Base-by-base conservation (phyloP, 495 filamentous ascomycete species). In the Podospora pseudocomata region DNA sequence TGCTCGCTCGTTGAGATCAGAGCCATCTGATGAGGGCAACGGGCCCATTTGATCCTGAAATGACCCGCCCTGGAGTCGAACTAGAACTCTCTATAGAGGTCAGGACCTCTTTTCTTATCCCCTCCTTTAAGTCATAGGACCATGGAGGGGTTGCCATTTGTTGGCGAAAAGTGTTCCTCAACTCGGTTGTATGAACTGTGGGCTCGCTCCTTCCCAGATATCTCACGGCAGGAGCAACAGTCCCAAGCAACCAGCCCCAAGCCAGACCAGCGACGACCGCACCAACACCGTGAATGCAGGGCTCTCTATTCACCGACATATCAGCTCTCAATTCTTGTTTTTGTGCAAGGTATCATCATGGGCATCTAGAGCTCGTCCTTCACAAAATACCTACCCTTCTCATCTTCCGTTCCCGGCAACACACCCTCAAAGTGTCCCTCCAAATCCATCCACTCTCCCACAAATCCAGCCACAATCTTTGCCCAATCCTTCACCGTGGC, bases 361-460 rank as follows among this genome's bases (percentile, higher is more conserved):
- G 39, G 39, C 7, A 49, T 11, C 39, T 69, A 77, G 0, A 77
- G 58, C 68, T 76, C 75, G 0, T 73, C 70, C 65, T 69, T 76
- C 57, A 70, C 71, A 5, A 23, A 30, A 23, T 67, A 28, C 19
- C 18, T 63, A 23, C 60, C 44, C 34, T 54, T 61, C 4, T 20
- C 16, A 23, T 39, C 56, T 0, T 30, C 23, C 26, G 60, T 39
- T 27, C 11, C 63, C 11, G 23, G 56, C 11, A 20, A 44, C 4
- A 71, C 67, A 19, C 73, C 71, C 26, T 74, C 73, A 34, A 94
- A 80, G 62, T 85, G 88, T 2, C 88, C 90, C 67, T 95, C 93
- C 69, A 97, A 74, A 66, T 96, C 95, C 88, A 99, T 87, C 92
- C 93, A 98, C 78, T 97, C 95, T 0, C 89, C 91, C 56, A 90